Percentiles rank a stretch among this genome's conserved stretches.
phyloP scores from a whole-genome alignment of 2,329 filamentous ascomycete genomes.

The Ceratocystis variospora region DNA sequence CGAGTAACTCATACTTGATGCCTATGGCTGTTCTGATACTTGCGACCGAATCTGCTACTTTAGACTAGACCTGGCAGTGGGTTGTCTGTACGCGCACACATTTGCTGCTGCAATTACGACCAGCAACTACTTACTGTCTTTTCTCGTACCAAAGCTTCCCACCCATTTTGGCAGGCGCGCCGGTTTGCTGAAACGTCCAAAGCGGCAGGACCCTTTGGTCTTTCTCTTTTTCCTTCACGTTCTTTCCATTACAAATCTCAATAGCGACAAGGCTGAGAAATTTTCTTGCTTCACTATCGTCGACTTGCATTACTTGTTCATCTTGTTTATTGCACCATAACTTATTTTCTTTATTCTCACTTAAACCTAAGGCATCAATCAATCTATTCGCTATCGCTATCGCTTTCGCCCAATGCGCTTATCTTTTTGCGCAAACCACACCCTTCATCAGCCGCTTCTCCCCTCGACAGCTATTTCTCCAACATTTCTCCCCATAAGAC shows the following conservation, averaged over 20 bases:
- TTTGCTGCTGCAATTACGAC: background rate
- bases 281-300: background rate
- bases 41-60: background rate
- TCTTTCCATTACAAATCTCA: background rate
- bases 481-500: background rate
- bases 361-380: background rate
- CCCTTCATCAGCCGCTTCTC: background rate
- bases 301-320: background rate
- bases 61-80: no score
- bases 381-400: background rate
- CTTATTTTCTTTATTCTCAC: background rate
- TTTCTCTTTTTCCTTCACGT: background rate
- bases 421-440: background rate
- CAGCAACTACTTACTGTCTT: background rate
- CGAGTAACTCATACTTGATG: background rate
- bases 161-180: background rate
- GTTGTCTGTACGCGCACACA: background rate
- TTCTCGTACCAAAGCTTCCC: background rate
- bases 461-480: background rate
- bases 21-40: background rate
- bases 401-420: background rate
- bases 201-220: background rate
- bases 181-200: constrained; percentile 4
- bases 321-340: background rate
- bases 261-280: background rate